Conservation (phyloP, 495 filamentous ascomycete genomes). For the Annulohypoxylon bovei region DNA sequence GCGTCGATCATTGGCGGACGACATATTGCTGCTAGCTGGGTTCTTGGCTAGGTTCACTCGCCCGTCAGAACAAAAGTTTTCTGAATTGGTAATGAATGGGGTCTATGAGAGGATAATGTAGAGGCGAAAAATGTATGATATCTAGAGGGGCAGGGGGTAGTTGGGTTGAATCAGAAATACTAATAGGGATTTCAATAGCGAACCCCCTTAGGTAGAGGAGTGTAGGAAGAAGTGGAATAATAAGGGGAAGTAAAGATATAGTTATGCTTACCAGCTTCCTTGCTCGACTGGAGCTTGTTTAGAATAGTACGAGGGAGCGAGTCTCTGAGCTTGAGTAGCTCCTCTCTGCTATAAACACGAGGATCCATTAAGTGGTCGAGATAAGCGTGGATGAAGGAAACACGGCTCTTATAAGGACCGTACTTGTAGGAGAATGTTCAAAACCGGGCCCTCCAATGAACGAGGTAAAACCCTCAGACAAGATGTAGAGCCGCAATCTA, state of each 20-base stretch:
- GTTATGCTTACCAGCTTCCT: conserved; percentile 49
- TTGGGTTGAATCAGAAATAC: background rate
- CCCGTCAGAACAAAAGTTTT: background rate
- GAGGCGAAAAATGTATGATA: background rate
- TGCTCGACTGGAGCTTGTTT: conserved; percentile 39
- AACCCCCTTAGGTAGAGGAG: no score
- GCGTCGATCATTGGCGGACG: conserved; percentile 10
- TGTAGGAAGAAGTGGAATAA: no score
- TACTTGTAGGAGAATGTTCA: conserved; percentile 49
- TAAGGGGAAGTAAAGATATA: background rate
- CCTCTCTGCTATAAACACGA: conserved; percentile 47
- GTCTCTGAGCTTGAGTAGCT: conserved; percentile 51
- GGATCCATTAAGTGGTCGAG: conserved; percentile 47
- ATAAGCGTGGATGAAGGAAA: conserved; percentile 49
- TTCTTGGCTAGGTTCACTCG: conserved; percentile 32
- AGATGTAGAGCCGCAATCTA: conserved; percentile 41
- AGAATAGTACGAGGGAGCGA: conserved; percentile 5
- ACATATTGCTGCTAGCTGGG: conserved; percentile 4
- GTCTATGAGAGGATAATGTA: background rate
- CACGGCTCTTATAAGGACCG: conserved; percentile 10
- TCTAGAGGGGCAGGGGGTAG: background rate
- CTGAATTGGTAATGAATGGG: background rate
- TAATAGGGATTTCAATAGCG: no score
- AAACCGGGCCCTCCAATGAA: background rate
- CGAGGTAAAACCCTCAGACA: conserved; percentile 17